Evolutionary conservation across 164 flowering plant species (phyloP).

Genomic region (Sextonia rubra): DNA sequence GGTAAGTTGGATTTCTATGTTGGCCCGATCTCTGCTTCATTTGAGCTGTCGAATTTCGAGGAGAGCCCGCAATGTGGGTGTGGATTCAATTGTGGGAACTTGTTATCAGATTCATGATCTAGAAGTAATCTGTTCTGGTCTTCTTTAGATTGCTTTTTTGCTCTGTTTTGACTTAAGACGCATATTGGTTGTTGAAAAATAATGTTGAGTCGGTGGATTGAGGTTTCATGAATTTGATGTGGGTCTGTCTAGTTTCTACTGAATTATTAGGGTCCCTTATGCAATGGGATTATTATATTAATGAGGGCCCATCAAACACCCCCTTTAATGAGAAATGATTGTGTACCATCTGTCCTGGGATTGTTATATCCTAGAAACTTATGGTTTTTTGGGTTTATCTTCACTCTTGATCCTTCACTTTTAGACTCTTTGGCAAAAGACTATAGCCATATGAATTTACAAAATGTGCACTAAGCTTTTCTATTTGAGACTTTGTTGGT

Average conservation of each 20-base stretch:
- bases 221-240: not conserved
- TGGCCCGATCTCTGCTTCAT: slow-evolving; percentile 24
- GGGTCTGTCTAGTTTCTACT: not conserved
- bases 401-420: too few relatives aligned
- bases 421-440: too few relatives aligned
- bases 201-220: not conserved
- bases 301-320: too few relatives aligned
- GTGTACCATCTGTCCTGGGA: too few relatives aligned
- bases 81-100: not conserved
- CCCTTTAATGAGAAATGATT: too few relatives aligned
- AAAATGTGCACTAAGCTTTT: too few relatives aligned
- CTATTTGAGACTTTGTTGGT: too few relatives aligned
- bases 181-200: not conserved
- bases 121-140: not conserved
- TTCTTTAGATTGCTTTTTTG: not conserved
- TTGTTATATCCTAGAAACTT: too few relatives aligned
- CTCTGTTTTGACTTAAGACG: not conserved
- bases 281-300: not conserved
- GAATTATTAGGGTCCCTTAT: not conserved
- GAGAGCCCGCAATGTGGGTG: slow-evolving; percentile 22
- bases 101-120: slow-evolving; percentile 3
- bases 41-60: slow-evolving; percentile 25
- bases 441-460: too few relatives aligned
- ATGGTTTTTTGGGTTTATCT: too few relatives aligned
- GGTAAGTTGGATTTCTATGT: slow-evolving; percentile 20